A percentile compares a stretch with the other conserved stretches of the same genome.
phyloP scores from a whole-genome alignment of 1,139 yeast genomes.

The Pichia sp. region DNA sequence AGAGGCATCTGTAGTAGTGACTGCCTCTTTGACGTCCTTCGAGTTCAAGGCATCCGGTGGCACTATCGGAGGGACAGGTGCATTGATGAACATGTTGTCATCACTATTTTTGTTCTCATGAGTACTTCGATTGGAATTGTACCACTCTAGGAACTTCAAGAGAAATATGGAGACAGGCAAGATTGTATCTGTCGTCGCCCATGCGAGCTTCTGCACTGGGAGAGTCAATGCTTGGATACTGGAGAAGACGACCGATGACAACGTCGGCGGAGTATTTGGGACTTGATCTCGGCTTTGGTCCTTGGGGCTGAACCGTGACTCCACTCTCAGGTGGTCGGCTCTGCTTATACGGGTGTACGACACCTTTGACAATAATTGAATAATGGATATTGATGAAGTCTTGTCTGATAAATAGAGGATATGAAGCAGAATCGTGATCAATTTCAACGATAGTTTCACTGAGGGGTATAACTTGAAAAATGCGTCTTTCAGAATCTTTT shows the following conservation, averaged over 20 bases:
- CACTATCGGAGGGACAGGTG: conserved; percentile 51
- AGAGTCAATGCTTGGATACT: conserved; percentile 44
- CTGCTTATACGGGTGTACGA: conserved; percentile 66
- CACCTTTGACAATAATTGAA: conserved; percentile 60
- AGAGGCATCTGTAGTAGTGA: conserved; percentile 1
- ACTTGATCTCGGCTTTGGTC: background rate
- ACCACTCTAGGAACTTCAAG: conserved; percentile 90
- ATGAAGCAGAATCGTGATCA: conserved; percentile 55
- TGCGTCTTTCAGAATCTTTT: conserved; percentile 30
- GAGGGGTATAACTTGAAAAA: conserved; percentile 63
- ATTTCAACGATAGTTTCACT: conserved; percentile 43
- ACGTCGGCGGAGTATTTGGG: conserved; percentile 12
- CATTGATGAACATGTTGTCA: background rate
- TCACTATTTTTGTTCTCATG: background rate
- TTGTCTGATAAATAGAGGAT: conserved; percentile 66
- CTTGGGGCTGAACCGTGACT: conserved; percentile 22
- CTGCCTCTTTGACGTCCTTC: conserved; percentile 18
- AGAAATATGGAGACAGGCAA: conserved; percentile 84
- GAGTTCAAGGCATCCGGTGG: conserved; percentile 27
- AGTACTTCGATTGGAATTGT: conserved; percentile 45
- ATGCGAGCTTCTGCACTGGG: conserved; percentile 40
- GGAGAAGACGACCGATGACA: conserved; percentile 29
- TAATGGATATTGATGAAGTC: conserved; percentile 57
- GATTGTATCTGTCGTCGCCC: conserved; percentile 42
- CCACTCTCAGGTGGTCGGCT: conserved; percentile 55